phyloP scores from a whole-genome alignment of 2,329 filamentous ascomycete genomes.

The Beauveria caledonica region DNA sequence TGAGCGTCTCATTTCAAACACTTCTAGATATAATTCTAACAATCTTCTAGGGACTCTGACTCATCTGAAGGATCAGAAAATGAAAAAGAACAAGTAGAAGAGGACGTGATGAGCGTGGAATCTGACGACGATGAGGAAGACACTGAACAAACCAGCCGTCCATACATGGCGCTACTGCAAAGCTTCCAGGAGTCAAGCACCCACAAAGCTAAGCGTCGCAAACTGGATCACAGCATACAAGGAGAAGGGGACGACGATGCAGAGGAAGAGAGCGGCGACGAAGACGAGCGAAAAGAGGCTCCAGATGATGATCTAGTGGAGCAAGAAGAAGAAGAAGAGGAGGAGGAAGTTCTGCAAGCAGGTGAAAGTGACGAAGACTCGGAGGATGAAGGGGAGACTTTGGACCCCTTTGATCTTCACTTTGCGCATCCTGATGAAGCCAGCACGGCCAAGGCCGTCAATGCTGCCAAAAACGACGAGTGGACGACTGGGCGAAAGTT shows the following conservation, averaged over 20 bases:
- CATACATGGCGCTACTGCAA: slow-evolving; percentile 52
- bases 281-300: slow-evolving; percentile 28
- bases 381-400: slow-evolving; percentile 43
- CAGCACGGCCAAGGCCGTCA: slow-evolving; percentile 45
- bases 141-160: slow-evolving; percentile 35
- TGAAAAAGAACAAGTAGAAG: slow-evolving; percentile 25
- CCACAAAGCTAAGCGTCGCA: slow-evolving; percentile 48
- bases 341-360: slow-evolving; percentile 21
- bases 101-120: slow-evolving; percentile 29
- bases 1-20: neutral
- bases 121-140: slow-evolving; percentile 39
- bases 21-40: neutral
- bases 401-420: slow-evolving; percentile 74
- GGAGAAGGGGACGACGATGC: slow-evolving; percentile 8
- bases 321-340: slow-evolving; percentile 35
- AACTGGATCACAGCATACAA: slow-evolving; percentile 32
- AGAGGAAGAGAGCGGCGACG: slow-evolving; percentile 12
- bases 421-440: slow-evolving; percentile 62
- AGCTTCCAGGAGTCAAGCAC: slow-evolving; percentile 41
- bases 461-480: slow-evolving; percentile 38
- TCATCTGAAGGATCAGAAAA: slow-evolving; percentile 20
- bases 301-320: slow-evolving; percentile 23
- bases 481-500: slow-evolving; percentile 43
- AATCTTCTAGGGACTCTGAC: slow-evolving; percentile 10
- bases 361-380: slow-evolving; percentile 29